Base-by-base conservation (phyloP, 257 asterid species). In the Jaltomata sinuosa region DNA sequence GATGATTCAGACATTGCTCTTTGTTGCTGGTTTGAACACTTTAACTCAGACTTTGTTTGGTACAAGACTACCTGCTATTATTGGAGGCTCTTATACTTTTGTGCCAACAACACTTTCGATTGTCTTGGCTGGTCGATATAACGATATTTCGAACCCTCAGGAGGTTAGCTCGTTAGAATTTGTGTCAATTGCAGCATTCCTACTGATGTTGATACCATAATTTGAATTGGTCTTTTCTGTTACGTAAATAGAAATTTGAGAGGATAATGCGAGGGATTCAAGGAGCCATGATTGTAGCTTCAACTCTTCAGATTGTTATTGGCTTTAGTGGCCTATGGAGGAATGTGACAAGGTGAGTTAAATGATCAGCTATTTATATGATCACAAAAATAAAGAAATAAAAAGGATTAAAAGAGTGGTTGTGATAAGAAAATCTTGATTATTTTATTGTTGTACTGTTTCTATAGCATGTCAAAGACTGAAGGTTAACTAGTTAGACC, bases 261-360 rank as follows among this genome's bases (percentile, higher is more conserved):
- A 91, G 69, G 89, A 93, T 79, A 53, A 96, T 96, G 94, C 90
- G 93, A 87, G 98, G 93, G 36, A 93, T 93, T 87, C 99, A 96
- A 87, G 98, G 99, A 59, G 94, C 98, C 6, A 89, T 92, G 91
- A 96, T 94, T 49, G 98, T 94, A 32, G 99, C 98, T 67, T 96
- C 98, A 22, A 88, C 92, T 83, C 96, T 96, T 84, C 98, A 96
- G 89, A 92, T 96, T 65, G 90, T 96, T 83, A 62, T 96, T 10
- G 98, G 99, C 62, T 96, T 96, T 84, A 94, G 99, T 82, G 99
- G 99, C 65, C 87, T 96, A 38, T 96, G 99, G 98, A 89, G 98
- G 42, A 96, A 92, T 32, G 94, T 96, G 21, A 85, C 94, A 11
- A 94, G 98, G 97, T 94, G 84, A 6, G 52, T 21, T 77, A 27